Evolutionary conservation across 768 basidiomycete genomes (phyloP).

Genomic region (Crassisporium funariophilum): DNA sequence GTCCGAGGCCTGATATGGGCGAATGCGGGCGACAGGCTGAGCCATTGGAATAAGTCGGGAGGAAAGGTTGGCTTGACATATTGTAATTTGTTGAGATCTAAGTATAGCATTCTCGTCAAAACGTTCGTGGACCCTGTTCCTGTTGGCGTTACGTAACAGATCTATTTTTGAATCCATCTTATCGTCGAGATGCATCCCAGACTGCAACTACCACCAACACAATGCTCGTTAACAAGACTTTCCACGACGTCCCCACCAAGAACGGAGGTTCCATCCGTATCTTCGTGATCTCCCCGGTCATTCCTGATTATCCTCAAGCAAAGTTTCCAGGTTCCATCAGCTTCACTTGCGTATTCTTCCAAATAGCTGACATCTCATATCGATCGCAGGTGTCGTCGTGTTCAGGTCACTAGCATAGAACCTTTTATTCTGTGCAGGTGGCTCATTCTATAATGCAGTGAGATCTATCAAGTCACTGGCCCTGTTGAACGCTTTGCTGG

Average conservation of each 20-base stretch:
- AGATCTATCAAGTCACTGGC: conserved; percentile 96
- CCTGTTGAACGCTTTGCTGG: conserved; percentile 93
- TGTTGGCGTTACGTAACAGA: conserved; percentile 5
- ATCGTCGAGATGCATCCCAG: conserved; percentile 1
- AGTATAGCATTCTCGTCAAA: too few relatives aligned
- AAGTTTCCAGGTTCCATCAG: conserved; percentile 82
- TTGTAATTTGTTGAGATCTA: too few relatives aligned
- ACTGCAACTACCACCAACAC: conserved; percentile 17
- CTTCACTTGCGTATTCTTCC: neutral
- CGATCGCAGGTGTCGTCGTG: conserved; percentile 68
- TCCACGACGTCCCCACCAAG: conserved; percentile 72
- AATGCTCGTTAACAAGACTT: conserved; percentile 85
- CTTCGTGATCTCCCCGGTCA: conserved; percentile 77
- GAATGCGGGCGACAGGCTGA: conserved; percentile 50
- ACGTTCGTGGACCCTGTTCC: too few relatives aligned
- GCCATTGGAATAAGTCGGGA: conserved; percentile 31
- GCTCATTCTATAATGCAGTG: conserved; percentile 45
- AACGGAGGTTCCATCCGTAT: conserved; percentile 71
- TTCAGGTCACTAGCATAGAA: conserved; percentile 56
- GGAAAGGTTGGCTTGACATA: conserved; percentile 9
- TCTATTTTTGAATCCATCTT: conserved; percentile 11
- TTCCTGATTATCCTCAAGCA: conserved; percentile 85
- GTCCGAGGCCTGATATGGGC: conserved; percentile 52
- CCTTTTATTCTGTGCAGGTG: neutral
- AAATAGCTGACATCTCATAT: neutral